A percentile compares a stretch with the other conserved stretches of the same genome.
phyloP scores from a whole-genome alignment of 139 green algal genomes.

The Closterium sp. region DNA sequence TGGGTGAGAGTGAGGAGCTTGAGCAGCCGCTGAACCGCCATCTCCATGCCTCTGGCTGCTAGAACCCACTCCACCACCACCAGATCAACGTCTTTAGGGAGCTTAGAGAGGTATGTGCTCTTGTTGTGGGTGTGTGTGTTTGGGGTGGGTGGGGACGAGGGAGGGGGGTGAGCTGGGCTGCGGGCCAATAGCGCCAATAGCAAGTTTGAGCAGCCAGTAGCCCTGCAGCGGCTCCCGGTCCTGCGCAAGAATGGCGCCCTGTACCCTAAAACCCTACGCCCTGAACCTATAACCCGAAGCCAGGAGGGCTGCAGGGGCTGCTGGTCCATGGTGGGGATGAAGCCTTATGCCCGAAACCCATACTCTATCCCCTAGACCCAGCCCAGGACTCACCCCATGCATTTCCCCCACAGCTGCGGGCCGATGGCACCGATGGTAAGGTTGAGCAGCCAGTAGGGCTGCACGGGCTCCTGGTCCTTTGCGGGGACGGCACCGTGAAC shows the following conservation, averaged over 20 bases:
- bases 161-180: too few relatives aligned
- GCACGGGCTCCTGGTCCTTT: not conserved
- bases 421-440: slow-evolving; percentile 29
- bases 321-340: too few relatives aligned
- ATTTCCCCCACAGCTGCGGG: slow-evolving; percentile 6
- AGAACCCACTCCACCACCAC: slow-evolving; percentile 3
- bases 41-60: not conserved
- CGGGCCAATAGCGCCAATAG: not conserved
- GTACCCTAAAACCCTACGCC: too few relatives aligned
- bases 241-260: too few relatives aligned
- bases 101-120: too few relatives aligned
- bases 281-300: too few relatives aligned
- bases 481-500: too few relatives aligned
- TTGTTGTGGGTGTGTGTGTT: too few relatives aligned
- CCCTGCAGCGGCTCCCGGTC: not conserved
- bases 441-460: slow-evolving; percentile 42
- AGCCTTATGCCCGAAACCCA: too few relatives aligned
- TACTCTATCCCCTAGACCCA: too few relatives aligned
- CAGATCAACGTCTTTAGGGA: not conserved
- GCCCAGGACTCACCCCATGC: slow-evolving; percentile 16
- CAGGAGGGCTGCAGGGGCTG: too few relatives aligned
- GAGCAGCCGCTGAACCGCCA: not conserved
- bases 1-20: not conserved
- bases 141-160: not conserved
- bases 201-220: slow-evolving; percentile 1